Evolutionary conservation across 2,329 filamentous ascomycete species (phyloP).

Genomic region (Penicillium sp.): DNA sequence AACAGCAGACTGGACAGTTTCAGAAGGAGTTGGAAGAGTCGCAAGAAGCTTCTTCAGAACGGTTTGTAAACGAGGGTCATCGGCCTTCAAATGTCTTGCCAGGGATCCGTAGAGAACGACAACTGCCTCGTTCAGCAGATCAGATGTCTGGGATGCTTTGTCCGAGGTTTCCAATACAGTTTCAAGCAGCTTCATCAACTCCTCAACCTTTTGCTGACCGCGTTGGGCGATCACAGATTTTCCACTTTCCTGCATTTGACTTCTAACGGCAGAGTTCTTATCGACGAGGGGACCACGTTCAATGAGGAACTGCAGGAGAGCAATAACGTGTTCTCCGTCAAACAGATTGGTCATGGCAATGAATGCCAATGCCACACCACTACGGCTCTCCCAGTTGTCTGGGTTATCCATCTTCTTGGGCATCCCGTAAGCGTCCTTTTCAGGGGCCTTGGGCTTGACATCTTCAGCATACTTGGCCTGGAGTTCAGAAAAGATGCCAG

Average conservation of each 20-base stretch:
- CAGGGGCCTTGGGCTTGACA: conserved; percentile 77
- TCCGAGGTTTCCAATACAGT: conserved; percentile 81
- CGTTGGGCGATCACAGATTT: conserved; percentile 77
- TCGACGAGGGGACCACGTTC: conserved; percentile 86
- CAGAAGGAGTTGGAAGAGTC: conserved; percentile 90
- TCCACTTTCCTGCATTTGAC: conserved; percentile 90
- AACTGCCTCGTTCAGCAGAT: conserved; percentile 93
- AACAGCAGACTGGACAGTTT: conserved; percentile 95
- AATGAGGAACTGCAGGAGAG: conserved; percentile 82
- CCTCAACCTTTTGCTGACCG: conserved; percentile 79
- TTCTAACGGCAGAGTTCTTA: conserved; percentile 70
- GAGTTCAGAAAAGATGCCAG: conserved; percentile 63
- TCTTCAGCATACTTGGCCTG: conserved; percentile 73
- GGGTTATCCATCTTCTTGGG: conserved; percentile 81
- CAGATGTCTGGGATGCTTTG: conserved; percentile 75
- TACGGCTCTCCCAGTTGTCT: conserved; percentile 88
- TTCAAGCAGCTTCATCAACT: conserved; percentile 91
- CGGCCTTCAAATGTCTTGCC: conserved; percentile 78
- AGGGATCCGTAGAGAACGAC: conserved; percentile 96
- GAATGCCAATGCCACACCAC: conserved; percentile 85
- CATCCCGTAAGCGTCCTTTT: conserved; percentile 93
- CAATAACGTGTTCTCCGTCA: conserved; percentile 66
- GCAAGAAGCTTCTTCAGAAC: conserved; percentile 84
- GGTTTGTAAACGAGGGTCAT: conserved; percentile 83
- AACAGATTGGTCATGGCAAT: conserved; percentile 75